Evolutionary conservation across 352 stramenopile species (phyloP), one percentile per base, ranked within the genome.

Genomic region (Pythium rishiriense): DNA sequence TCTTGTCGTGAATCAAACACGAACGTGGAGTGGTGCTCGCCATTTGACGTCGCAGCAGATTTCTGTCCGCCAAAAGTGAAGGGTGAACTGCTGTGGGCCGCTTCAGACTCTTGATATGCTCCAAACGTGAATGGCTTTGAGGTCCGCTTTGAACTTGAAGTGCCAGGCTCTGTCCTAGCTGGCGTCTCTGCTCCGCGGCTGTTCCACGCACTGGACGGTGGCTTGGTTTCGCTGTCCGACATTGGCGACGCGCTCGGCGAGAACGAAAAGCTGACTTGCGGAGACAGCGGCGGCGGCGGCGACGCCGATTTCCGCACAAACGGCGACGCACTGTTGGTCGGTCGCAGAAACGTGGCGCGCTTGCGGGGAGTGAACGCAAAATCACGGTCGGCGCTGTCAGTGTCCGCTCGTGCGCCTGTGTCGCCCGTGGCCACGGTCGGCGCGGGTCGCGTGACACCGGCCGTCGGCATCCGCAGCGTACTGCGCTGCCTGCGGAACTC

Each of bases 401-500:
- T 28, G 10, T 47, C 21, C 22, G 46, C 17, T 8, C 25, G 26
- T 25, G 46, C 11, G 28, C n/a, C 14, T 25, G 15, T 29, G 10
- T 64, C 31, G 42, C 25, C 46, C 12, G 46, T 37, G 25, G 28
- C 46, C 7, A 25, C 24, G 25, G 35, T 8, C 41, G 17, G 42
- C 9, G 43, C 29, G 21, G 24, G 26, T 25, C 10, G 12, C 14
- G 62, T 61, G 12, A 43, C 14, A 12, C 41, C 41, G 6, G 68
- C 12, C 12, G 17, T 46, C 15, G 64, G 64, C 21, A 63, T 58
- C 19, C 64, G 65, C 37, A 68, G 49, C 47, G 46, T 65, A 17
- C 58, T 72, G 48, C 65, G 78, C 14, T 69, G 33, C 58, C 72
- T 62, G 21, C 61, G 60, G 56, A 70, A 79, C 22, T 74, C 74